Base-by-base conservation (phyloP, 139 green algal species). In the Volvox reticuliferus region DNA sequence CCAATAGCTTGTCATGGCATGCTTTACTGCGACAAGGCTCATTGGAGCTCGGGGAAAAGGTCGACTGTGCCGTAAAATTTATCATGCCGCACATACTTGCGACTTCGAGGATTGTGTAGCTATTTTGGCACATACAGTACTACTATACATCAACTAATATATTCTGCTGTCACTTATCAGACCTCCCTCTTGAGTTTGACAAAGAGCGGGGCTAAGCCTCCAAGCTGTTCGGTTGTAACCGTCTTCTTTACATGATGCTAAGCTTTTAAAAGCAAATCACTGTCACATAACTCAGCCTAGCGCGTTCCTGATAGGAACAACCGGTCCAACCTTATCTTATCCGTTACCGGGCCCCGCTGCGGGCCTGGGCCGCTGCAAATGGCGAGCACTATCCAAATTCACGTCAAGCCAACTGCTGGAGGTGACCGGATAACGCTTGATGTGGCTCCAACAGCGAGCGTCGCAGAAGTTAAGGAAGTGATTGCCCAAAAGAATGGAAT, bases 381-480 rank as follows among this genome's bases (percentile, higher is more conserved):
- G 79, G 28, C 32, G 95, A 35, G 92, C 75, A n/a, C 33, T 96
- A 3, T 86, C 50, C 50, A 76, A 76, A 30, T 87, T 13, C 85
- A 85, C 30, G 79, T 97, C 21, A 97, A 96, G 71, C 93, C 94
- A 22, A 95, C 94, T 18, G 89, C 88, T 50, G 93, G 91, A 0
- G 92, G 94, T 61, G 83, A 92, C 20, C 92, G 93, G 21, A 90
- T 97, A 30, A 44, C 79, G 0, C 88, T 97, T 2, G 50, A 95
- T 0, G 44, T 93, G 0, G 79, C 91, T 18, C 44, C 88, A 0
- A 61, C 37, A 1, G 16, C 24, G 1, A 97, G 93, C 0, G 92
- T 99, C 6, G 28, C 16, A 0, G 96, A 98, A 17, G 81, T 99
- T 2, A 99, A 99, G 88, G 93, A 93, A 35, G 78, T 88, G 13